A percentile compares a stretch with the other conserved stretches of the same genome.
phyloP scores from a whole-genome alignment of 2,329 filamentous ascomycete genomes.

The Cladobotryum mycophilum region DNA sequence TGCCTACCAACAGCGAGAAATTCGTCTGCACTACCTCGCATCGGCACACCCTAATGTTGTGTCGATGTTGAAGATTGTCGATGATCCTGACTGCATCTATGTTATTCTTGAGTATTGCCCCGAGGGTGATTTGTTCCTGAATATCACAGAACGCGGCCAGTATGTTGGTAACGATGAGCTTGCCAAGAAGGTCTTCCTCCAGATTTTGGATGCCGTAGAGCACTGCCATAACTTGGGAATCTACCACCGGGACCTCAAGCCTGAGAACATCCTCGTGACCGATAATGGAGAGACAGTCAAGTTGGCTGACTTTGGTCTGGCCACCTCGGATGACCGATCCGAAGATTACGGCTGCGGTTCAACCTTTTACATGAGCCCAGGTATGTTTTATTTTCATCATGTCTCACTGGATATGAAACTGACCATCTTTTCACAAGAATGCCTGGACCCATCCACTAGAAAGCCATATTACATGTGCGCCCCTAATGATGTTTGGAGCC shows the following conservation, averaged over 20 bases:
- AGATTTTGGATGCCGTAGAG: slow-evolving; percentile 93
- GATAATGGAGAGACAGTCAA: slow-evolving; percentile 86
- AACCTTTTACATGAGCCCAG: slow-evolving; percentile 99
- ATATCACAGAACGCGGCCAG: slow-evolving; percentile 91
- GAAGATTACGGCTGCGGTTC: slow-evolving; percentile 97
- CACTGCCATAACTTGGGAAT: slow-evolving; percentile 91
- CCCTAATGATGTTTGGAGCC: slow-evolving; percentile 94
- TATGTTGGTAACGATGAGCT: slow-evolving; percentile 90
- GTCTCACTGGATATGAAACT: no score
- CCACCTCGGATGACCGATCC: slow-evolving; percentile 75
- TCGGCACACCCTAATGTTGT: slow-evolving; percentile 90
- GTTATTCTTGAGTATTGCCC: slow-evolving; percentile 96
- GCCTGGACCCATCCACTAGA: slow-evolving; percentile 69
- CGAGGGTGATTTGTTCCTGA: slow-evolving; percentile 93
- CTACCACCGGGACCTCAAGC: slow-evolving; percentile 96
- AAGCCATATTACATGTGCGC: slow-evolving; percentile 80
- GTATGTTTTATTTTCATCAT: slow-evolving; percentile 46
- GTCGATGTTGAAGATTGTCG: slow-evolving; percentile 87
- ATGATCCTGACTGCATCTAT: slow-evolving; percentile 86
- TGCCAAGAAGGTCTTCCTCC: slow-evolving; percentile 81
- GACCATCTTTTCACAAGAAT: slow-evolving; percentile 56
- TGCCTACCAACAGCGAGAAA: slow-evolving; percentile 88
- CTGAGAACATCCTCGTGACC: slow-evolving; percentile 93
- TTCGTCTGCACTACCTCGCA: slow-evolving; percentile 82
- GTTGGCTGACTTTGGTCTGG: slow-evolving; percentile 94